Evolutionary conservation across 805 yeast species (phyloP).

Genomic region (Candida berthetii): DNA sequence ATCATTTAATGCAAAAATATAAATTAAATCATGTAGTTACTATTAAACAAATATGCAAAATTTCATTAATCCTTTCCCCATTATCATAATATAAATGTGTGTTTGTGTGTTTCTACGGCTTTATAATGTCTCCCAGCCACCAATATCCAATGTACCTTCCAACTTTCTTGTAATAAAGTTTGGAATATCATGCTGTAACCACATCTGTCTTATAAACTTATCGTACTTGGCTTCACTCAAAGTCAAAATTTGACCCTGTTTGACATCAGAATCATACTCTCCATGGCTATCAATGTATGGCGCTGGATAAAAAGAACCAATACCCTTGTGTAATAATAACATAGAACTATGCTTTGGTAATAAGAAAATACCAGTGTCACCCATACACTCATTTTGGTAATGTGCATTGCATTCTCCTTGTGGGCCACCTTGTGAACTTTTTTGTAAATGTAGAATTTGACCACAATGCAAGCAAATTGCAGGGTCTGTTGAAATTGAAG

Average conservation of each 20-base stretch:
- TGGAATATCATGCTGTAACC: slow-evolving; percentile 77
- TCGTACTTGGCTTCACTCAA: slow-evolving; percentile 59
- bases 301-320: slow-evolving; percentile 79
- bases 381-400: slow-evolving; percentile 52
- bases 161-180: slow-evolving; percentile 73
- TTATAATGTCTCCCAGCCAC: slow-evolving; percentile 91
- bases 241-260: slow-evolving; percentile 65
- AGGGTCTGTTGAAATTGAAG: slow-evolving; percentile 52
- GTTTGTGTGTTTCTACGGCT: too few relatives aligned
- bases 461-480: slow-evolving; percentile 88
- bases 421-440: slow-evolving; percentile 41
- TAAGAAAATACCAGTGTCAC: slow-evolving; percentile 64
- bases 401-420: slow-evolving; percentile 83
- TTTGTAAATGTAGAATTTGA: slow-evolving; percentile 59
- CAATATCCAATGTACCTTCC: slow-evolving; percentile 76
- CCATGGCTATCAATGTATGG: slow-evolving; percentile 88
- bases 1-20: neutral
- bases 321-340: slow-evolving; percentile 58
- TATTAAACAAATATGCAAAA: neutral
- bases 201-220: slow-evolving; percentile 55
- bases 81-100: neutral
- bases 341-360: slow-evolving; percentile 64
- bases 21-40: neutral
- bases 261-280: slow-evolving; percentile 70
- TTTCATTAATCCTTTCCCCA: neutral